A percentile compares a stretch with the other conserved stretches of the same genome.
phyloP scores from a whole-genome alignment of 306 rosid species.

The Gillenia trifoliata region DNA sequence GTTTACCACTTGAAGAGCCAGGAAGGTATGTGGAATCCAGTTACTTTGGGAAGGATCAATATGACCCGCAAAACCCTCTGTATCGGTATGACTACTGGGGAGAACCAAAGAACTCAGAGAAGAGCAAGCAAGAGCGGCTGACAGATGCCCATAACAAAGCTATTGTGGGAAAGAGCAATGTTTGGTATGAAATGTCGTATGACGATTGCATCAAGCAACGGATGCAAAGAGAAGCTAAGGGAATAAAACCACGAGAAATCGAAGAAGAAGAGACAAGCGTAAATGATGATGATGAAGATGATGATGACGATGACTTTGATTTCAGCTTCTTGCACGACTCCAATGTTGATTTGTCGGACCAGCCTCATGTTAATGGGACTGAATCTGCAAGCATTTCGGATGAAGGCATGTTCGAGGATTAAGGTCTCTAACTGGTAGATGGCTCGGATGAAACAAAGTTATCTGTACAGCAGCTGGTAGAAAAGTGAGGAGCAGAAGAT shows the following conservation, averaged over 20 bases:
- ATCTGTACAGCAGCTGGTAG: slow-evolving; percentile 9
- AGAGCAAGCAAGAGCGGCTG: slow-evolving; percentile 74
- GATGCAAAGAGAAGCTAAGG: slow-evolving; percentile 51
- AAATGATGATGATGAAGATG: slow-evolving; percentile 22
- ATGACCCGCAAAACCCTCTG: slow-evolving; percentile 75
- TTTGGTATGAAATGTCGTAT: slow-evolving; percentile 74
- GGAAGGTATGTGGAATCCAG: slow-evolving; percentile 80
- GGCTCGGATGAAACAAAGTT: slow-evolving; percentile 3
- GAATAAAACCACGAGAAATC: slow-evolving; percentile 15
- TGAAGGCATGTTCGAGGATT: slow-evolving; percentile 69
- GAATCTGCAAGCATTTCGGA: slow-evolving; percentile 63
- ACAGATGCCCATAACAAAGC: slow-evolving; percentile 74
- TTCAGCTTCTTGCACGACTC: slow-evolving; percentile 49
- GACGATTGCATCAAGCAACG: slow-evolving; percentile 60
- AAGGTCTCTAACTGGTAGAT: neutral
- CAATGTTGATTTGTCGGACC: slow-evolving; percentile 28
- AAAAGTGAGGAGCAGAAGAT: neutral
- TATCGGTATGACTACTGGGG: slow-evolving; percentile 95
- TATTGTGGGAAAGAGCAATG: slow-evolving; percentile 69
- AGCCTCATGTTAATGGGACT: slow-evolving; percentile 86
- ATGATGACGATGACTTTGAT: slow-evolving; percentile 49
- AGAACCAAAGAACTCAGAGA: slow-evolving; percentile 92
- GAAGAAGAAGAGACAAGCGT: slow-evolving; percentile 19
- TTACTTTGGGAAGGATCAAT: slow-evolving; percentile 66
- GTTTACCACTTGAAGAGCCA: slow-evolving; percentile 89